Evolutionary conservation across 2,329 filamentous ascomycete species (phyloP).

Genomic region (Cytospora piceicola): DNA sequence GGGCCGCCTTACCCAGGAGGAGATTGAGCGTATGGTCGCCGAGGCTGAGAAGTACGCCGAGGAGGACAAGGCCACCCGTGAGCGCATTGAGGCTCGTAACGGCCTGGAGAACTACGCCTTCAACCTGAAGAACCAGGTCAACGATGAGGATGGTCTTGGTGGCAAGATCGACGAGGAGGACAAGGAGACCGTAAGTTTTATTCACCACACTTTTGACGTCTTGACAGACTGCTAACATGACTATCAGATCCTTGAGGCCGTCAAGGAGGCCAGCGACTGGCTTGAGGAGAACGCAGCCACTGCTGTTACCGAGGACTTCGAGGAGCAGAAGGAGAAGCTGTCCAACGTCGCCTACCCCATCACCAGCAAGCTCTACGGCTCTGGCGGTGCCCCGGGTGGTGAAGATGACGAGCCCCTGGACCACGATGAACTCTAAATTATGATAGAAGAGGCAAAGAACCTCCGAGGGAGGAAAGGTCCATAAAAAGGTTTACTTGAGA

Average conservation of each 20-base stretch:
- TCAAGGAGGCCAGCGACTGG: conserved; percentile 98
- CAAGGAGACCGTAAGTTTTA: conserved; percentile 81
- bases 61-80: conserved; percentile 97
- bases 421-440: conserved; percentile 78
- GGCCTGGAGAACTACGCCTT: conserved; percentile 99
- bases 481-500: conserved; percentile 26
- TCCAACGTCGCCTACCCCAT: conserved; percentile 97
- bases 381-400: conserved; percentile 63
- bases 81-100: conserved; percentile 96
- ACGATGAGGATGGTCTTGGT: conserved; percentile 93
- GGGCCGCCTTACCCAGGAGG: conserved; percentile 92
- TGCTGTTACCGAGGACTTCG: conserved; percentile 90
- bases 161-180: conserved; percentile 99
- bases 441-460: background rate
- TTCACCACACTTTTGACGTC: background rate
- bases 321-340: conserved; percentile 99
- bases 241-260: conserved; percentile 77
- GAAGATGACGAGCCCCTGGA: conserved; percentile 71
- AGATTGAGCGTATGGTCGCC: conserved; percentile 98
- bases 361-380: conserved; percentile 92
- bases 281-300: conserved; percentile 90
- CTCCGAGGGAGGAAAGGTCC: conserved; percentile 8
- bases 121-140: conserved; percentile 98
- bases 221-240: conserved; percentile 40
- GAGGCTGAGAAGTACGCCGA: conserved; percentile 99